phyloP scores from a whole-genome alignment of 768 basidiomycete genomes.

The Lactarius hengduanensis region DNA sequence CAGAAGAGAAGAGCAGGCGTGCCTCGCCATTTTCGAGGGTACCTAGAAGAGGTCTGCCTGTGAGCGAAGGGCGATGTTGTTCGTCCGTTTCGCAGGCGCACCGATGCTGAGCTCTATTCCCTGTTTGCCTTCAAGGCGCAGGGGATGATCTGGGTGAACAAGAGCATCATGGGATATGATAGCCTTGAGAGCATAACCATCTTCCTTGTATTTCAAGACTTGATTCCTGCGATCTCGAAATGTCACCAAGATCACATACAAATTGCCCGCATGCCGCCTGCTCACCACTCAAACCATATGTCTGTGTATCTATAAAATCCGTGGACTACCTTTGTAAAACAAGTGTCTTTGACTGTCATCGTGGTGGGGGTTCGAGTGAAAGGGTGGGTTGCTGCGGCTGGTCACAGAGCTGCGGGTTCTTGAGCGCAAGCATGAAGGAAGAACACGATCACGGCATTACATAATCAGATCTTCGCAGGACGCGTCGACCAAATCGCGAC shows the following conservation, averaged over 20 bases:
- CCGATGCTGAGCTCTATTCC: conserved; percentile 74
- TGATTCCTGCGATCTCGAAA: conserved; percentile 47
- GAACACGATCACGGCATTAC: background rate
- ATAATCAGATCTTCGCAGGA: conserved; percentile 5
- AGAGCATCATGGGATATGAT: conserved; percentile 67
- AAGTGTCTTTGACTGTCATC: conserved; percentile 33
- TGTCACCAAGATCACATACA: conserved; percentile 13
- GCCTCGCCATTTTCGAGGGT: conserved; percentile 70
- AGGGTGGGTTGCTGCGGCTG: conserved; percentile 10
- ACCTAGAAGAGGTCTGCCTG: conserved; percentile 38
- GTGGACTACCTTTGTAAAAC: conserved; percentile 41
- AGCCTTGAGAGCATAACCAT: conserved; percentile 64
- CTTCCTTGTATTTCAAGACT: conserved; percentile 55
- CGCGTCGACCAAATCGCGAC: conserved; percentile 26
- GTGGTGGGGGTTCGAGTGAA: conserved; percentile 5
- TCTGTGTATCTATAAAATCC: conserved; percentile 86
- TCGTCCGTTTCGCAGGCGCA: conserved; percentile 33
- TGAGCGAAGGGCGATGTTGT: background rate
- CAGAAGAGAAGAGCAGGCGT: conserved; percentile 78
- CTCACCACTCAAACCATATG: conserved; percentile 78
- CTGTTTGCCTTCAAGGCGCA: conserved; percentile 58
- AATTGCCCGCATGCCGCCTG: background rate
- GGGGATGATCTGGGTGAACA: conserved; percentile 68
- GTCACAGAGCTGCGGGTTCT: conserved; percentile 10
- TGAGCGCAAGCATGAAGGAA: background rate